Evolutionary conservation across 2,329 filamentous ascomycete genomes (phyloP).

Genomic region (Aspergillus sp.): DNA sequence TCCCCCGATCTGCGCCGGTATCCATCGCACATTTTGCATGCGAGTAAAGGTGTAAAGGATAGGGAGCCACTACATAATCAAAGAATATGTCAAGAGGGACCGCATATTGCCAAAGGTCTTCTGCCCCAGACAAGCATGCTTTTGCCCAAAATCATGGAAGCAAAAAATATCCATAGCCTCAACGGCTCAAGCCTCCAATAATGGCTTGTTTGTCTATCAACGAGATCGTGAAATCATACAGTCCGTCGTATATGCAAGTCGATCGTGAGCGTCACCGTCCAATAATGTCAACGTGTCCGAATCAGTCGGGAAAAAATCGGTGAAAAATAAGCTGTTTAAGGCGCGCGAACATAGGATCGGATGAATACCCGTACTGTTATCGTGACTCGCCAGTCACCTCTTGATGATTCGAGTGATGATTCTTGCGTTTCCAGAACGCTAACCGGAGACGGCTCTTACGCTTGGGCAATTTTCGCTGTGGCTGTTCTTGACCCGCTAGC

Average conservation of each 20-base stretch:
- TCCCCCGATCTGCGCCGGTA: constrained; percentile 5
- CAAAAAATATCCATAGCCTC: neutral
- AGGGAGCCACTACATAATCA: neutral
- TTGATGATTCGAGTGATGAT: constrained; percentile 28
- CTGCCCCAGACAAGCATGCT: neutral
- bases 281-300: constrained; percentile 15
- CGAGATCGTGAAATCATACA: constrained; percentile 32
- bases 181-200: neutral
- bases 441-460: constrained; percentile 40
- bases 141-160: neutral
- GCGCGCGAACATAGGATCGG: too few relatives aligned
- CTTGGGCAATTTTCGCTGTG: constrained; percentile 32
- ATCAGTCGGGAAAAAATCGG: constrained; percentile 16
- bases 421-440: constrained; percentile 43
- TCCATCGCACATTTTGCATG: constrained; percentile 1
- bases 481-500: constrained; percentile 18
- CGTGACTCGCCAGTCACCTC: constrained; percentile 35
- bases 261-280: constrained; percentile 27
- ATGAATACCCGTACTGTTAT: constrained; percentile 1
- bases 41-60: neutral
- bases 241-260: constrained; percentile 27
- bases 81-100: neutral
- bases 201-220: constrained; percentile 11
- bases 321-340: constrained; percentile 9
- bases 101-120: neutral